Evolutionary conservation across 129 eudicot genomes (phyloP).

Genomic region (Dittrichia graveolens): DNA sequence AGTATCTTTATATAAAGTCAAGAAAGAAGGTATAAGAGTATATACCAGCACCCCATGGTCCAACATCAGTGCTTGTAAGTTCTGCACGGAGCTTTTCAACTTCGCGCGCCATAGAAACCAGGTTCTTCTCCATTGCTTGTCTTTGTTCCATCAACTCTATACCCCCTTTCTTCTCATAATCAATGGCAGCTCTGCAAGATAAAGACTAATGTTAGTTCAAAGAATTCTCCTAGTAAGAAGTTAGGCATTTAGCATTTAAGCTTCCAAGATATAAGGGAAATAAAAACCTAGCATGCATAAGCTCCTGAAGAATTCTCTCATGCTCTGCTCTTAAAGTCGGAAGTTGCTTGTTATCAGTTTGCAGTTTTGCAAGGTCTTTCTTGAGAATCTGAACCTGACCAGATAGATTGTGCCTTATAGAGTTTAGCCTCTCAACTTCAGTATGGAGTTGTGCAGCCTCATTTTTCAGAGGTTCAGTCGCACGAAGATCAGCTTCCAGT

Average conservation of each 20-base stretch:
- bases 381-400: constrained; percentile 62
- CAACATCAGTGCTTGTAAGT: constrained; percentile 57
- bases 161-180: constrained; percentile 84
- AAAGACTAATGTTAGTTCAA: constrained; percentile 12
- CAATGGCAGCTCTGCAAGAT: constrained; percentile 68
- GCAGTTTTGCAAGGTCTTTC: constrained; percentile 58
- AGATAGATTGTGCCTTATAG: constrained; percentile 59
- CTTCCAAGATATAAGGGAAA: constrained; percentile 16
- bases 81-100: constrained; percentile 89
- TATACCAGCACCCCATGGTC: constrained; percentile 76
- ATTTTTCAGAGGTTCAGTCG: constrained; percentile 62
- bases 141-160: constrained; percentile 83
- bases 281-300: constrained; percentile 77
- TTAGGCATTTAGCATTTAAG: constrained; percentile 8
- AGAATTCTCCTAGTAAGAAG: not conserved
- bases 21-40: constrained; percentile 21
- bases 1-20: constrained; percentile 19
- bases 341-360: constrained; percentile 77
- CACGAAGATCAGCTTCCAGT: constrained; percentile 89
- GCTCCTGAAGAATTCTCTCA: constrained; percentile 80
- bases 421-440: constrained; percentile 69
- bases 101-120: constrained; percentile 85
- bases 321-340: constrained; percentile 68
- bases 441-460: constrained; percentile 69
- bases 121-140: constrained; percentile 80